Evolutionary conservation across 2,329 filamentous ascomycete species (phyloP).

Genomic region (Pseudopyricularia javanii): DNA sequence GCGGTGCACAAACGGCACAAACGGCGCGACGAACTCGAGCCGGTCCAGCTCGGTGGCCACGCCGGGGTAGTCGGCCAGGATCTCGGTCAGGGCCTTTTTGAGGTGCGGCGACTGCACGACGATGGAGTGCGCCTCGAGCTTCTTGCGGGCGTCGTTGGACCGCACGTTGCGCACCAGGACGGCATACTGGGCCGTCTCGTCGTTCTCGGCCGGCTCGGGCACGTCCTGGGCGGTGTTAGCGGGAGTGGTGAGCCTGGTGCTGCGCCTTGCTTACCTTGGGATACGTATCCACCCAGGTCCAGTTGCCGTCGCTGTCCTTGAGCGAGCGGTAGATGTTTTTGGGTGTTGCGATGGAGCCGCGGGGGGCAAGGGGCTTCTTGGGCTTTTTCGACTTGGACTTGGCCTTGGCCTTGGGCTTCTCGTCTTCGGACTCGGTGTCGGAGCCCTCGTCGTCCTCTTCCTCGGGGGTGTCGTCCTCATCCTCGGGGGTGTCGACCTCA

Average conservation of each 20-base stretch:
- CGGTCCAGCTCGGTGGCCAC: slow-evolving; percentile 46
- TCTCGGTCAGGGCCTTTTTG: slow-evolving; percentile 39
- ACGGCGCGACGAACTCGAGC: slow-evolving; percentile 47
- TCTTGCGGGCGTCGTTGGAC: slow-evolving; percentile 45
- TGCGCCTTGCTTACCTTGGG: slow-evolving; percentile 20
- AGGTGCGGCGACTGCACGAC: slow-evolving; percentile 51
- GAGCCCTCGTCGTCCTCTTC: background rate
- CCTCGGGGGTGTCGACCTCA: no score
- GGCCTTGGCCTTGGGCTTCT: background rate
- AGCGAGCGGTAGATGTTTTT: slow-evolving; percentile 28
- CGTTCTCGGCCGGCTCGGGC: slow-evolving; percentile 45
- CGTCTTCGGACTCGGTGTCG: background rate
- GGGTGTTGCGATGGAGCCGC: slow-evolving; percentile 23
- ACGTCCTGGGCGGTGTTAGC: slow-evolving; percentile 21
- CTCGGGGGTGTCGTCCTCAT: no score
- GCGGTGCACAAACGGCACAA: slow-evolving; percentile 53
- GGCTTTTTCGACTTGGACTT: slow-evolving; percentile 6
- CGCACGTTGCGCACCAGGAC: slow-evolving; percentile 46
- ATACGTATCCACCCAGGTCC: slow-evolving; percentile 42
- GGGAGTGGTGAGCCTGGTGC: background rate
- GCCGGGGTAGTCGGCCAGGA: slow-evolving; percentile 46
- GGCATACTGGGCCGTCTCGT: slow-evolving; percentile 48
- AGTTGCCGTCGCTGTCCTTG: slow-evolving; percentile 33
- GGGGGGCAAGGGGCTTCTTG: slow-evolving; percentile 11
- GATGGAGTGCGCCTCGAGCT: slow-evolving; percentile 48